Evolutionary conservation across 1,284 basidiomycete species (phyloP).

Genomic region (Fomitopsis schrenkii): DNA sequence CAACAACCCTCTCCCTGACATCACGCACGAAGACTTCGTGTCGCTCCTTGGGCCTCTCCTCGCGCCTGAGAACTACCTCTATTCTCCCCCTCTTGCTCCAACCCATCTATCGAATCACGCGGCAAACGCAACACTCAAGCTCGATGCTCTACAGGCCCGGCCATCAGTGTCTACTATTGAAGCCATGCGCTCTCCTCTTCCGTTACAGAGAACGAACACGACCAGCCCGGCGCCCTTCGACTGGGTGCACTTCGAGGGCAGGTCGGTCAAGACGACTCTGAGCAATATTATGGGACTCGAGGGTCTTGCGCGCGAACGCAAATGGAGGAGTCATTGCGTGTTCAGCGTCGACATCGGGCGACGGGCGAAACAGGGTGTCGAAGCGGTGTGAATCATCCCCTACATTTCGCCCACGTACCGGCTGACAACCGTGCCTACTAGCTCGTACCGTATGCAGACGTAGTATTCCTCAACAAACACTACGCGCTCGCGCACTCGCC

Average conservation of each 20-base stretch:
- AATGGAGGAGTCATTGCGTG: conserved; percentile 75
- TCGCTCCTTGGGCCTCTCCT: conserved; percentile 71
- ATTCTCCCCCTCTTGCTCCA: conserved; percentile 25
- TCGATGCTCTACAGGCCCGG: conserved; percentile 5
- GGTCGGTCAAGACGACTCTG: conserved; percentile 69
- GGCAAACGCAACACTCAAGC: conserved; percentile 10
- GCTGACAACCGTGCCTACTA: conserved; percentile 20
- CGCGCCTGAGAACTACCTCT: conserved; percentile 68
- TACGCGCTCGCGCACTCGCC: conserved; percentile 57
- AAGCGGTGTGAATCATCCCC: conserved; percentile 51
- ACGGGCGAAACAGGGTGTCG: conserved; percentile 69
- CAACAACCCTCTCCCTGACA: conserved; percentile 79
- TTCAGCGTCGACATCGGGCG: conserved; percentile 74
- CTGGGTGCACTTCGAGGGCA: conserved; percentile 80
- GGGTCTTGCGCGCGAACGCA: conserved; percentile 71
- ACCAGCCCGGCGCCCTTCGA: conserved; percentile 73
- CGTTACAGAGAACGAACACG: conserved; percentile 33
- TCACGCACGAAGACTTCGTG: conserved; percentile 81
- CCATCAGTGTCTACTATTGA: conserved; percentile 8
- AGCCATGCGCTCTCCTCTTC: conserved; percentile 13
- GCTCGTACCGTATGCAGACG: conserved; percentile 76
- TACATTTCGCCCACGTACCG: conserved; percentile 3
- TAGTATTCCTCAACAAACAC: conserved; percentile 69
- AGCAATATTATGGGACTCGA: conserved; percentile 74
- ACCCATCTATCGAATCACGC: conserved; percentile 15